Percentiles rank a stretch among this genome's conserved stretches.
Evolutionary conservation across 1,284 basidiomycete genomes (phyloP).

Genomic region (Ustilago curta): DNA sequence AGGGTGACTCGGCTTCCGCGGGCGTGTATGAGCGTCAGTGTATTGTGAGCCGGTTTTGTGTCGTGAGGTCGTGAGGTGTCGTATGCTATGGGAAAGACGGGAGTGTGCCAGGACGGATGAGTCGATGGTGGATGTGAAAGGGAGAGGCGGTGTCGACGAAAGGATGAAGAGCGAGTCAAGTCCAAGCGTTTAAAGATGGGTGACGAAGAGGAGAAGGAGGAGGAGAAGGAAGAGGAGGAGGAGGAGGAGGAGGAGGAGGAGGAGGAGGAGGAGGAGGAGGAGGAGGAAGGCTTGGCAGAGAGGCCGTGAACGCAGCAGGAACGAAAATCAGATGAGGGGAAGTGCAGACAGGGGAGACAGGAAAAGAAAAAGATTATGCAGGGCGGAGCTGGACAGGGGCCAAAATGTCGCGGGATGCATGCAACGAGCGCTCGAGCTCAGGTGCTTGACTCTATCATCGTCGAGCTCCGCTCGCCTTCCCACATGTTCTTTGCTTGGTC

Average conservation of each 20-base stretch:
- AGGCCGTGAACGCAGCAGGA: not conserved
- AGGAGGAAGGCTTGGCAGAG: not conserved
- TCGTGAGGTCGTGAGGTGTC: conserved; percentile 7
- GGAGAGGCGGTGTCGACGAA: not conserved
- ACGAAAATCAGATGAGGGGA: not conserved
- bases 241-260: not conserved
- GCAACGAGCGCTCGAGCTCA: conserved; percentile 20
- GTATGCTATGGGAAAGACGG: not conserved
- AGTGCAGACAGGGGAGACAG: not conserved
- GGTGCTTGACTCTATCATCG: not conserved
- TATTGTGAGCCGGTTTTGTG: not conserved
- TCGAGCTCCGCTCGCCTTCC: not conserved
- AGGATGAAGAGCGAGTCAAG: not conserved
- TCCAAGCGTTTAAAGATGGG: conserved; percentile 3
- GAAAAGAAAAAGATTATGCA: conserved; percentile 14
- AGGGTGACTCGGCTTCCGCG: not conserved
- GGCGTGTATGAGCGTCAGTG: not conserved
- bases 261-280: not conserved
- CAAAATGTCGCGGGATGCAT: conserved; percentile 49
- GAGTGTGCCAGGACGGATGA: not conserved
- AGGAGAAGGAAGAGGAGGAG: not conserved
- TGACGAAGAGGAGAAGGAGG: too few species aligned
- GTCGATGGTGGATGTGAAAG: conserved; percentile 1
- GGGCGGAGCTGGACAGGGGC: conserved; percentile 44
- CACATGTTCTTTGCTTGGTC: conserved; percentile 2